A percentile compares a stretch with the other conserved stretches of the same genome.
Conservation (phyloP, 2,329 filamentous ascomycete genomes). For the Clonostachys chloroleuca region DNA sequence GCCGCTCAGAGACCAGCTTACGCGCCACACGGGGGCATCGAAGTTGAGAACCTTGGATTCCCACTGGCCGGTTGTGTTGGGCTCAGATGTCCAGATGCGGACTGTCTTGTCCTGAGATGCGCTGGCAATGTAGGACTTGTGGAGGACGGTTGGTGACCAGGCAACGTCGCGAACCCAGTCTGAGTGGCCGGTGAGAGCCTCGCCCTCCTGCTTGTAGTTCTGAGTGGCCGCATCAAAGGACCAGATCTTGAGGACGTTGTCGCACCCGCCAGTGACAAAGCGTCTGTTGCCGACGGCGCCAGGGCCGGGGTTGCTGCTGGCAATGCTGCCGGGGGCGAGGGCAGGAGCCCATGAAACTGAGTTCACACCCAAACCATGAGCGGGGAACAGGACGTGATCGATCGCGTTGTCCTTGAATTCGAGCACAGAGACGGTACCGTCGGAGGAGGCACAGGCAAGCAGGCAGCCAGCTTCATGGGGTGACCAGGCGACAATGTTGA, state of each 20-base stretch:
- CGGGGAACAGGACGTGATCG: conserved; percentile 83
- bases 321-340: conserved; percentile 76
- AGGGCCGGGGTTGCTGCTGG: conserved; percentile 62
- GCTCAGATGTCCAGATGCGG: conserved; percentile 87
- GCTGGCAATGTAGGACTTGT: conserved; percentile 94
- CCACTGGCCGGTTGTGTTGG: conserved; percentile 65
- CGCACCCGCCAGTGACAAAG: conserved; percentile 92
- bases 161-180: conserved; percentile 98
- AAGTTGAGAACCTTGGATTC: conserved; percentile 81
- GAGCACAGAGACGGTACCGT: conserved; percentile 88
- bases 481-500: conserved; percentile 97
- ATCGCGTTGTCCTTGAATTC: conserved; percentile 97
- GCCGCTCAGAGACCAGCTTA: conserved; percentile 95
- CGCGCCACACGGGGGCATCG: conserved; percentile 87
- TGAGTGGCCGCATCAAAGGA: conserved; percentile 63
- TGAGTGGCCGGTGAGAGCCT: conserved; percentile 72
- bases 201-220: conserved; percentile 57
- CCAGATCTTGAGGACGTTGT: conserved; percentile 95
- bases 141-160: conserved; percentile 91
- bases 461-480: conserved; percentile 94
- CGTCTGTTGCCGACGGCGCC: conserved; percentile 64
- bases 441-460: conserved; percentile 88
- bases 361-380: conserved; percentile 92
- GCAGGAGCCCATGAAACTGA: conserved; percentile 93
- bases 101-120: conserved; percentile 97